These are phyloP conservation scores for Candida quercuum DNA, from an alignment of 805 yeast species.

Conservation along the genomic window DNA sequence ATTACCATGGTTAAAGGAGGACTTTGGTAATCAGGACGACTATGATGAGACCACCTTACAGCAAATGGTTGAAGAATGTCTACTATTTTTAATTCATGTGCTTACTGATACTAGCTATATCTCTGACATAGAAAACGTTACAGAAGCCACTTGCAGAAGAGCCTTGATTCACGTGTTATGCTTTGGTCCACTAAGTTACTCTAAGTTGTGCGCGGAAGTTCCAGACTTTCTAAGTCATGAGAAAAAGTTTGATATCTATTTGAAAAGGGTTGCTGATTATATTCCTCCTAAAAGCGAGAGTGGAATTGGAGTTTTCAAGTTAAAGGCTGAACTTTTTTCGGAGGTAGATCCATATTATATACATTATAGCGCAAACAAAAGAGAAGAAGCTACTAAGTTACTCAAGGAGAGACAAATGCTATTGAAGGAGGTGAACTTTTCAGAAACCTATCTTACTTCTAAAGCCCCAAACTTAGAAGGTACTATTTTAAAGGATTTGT, in stretches of 20 bases:
- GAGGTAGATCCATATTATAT: slow-evolving; percentile 78
- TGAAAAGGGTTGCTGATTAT: slow-evolving; percentile 53
- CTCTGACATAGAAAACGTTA: slow-evolving; percentile 42
- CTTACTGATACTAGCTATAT: slow-evolving; percentile 64
- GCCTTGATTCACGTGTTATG: slow-evolving; percentile 85
- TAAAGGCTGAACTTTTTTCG: slow-evolving; percentile 50
- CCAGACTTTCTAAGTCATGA: slow-evolving; percentile 76
- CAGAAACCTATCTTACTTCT: slow-evolving; percentile 57
- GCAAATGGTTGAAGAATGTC: slow-evolving; percentile 74
- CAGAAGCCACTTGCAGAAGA: slow-evolving; percentile 45
- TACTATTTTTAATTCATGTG: slow-evolving; percentile 60
- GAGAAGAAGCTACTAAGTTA: slow-evolving; percentile 76
- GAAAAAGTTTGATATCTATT: slow-evolving; percentile 62
- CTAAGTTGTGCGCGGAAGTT: slow-evolving; percentile 59
- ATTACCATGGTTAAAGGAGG: slow-evolving; percentile 44
- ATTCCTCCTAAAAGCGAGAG: slow-evolving; percentile 53
- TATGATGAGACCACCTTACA: slow-evolving; percentile 39
- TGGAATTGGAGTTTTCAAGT: slow-evolving; percentile 60
- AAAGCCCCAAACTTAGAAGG: slow-evolving; percentile 29
- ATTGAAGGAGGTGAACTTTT: slow-evolving; percentile 31
- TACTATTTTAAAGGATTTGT: slow-evolving; percentile 39
- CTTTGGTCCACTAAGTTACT: slow-evolving; percentile 65
- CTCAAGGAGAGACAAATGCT: slow-evolving; percentile 44
- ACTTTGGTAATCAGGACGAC: slow-evolving; percentile 36
- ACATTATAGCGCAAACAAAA: slow-evolving; percentile 68